Base-by-base conservation (phyloP, 2,329 filamentous ascomycete species). In the Claviceps sp. region DNA sequence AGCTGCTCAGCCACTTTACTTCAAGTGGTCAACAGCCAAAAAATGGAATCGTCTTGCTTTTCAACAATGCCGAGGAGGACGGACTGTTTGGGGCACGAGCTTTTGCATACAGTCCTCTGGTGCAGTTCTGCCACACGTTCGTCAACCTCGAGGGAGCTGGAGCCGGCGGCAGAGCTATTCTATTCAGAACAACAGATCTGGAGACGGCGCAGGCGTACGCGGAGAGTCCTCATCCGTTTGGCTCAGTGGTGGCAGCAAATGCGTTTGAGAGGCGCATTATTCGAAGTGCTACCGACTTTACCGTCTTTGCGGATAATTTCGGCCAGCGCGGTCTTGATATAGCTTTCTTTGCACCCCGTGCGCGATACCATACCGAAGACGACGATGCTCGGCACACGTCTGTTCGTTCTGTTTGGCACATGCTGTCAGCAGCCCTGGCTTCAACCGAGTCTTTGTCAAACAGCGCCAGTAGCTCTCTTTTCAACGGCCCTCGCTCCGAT, bases 31-130 rank as follows among this genome's bases (percentile, higher is more conserved):
- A 86, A 56, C 81, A 81, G 61, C 90, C 90, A 2, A 83, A 81
- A 61, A 80, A 84, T 58, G 91, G 90, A 2, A 77, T 98, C 44
- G 79, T 97, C 14, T 76, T 88, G 9, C 75, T 97, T 29, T 77
- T 97, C 63, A 98, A 98, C 73, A 96, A 97, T 62, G 91, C 86
- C 38, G 93, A 98, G 63, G 93, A 98, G 64, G 91, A 97, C 61
- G 93, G 83, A 38, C 72, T 97, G 11, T 87, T 94, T 57, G 93
- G 93, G 1, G 89, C 91, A 6, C 79, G 81, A 54, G 89, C 86
- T 5, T 96, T 94, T 62, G 83, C 86, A 29, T 82, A 88, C 58
- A 88, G 90, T 64, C 86, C 89, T 0, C 74, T 95, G 56, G 81
- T 88, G 11, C 80, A 80, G 50, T 86, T 94, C 52, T 79, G 88